These are phyloP conservation scores for Phoma sp. DNA, from an alignment of 2,329 filamentous ascomycete species.

Conservation along the genomic window DNA sequence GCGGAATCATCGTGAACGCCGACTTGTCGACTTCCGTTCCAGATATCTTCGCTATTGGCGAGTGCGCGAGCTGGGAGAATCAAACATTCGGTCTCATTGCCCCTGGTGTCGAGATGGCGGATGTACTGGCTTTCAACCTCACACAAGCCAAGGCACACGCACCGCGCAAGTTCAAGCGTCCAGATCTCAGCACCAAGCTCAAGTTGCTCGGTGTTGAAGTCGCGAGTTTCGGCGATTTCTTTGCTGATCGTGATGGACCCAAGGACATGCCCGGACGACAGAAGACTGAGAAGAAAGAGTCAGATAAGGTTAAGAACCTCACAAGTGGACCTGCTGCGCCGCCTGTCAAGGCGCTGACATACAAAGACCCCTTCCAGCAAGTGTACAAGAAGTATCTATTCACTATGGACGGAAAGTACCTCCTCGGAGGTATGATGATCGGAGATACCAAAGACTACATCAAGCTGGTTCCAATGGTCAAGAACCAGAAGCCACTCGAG, in stretches of 20 bases:
- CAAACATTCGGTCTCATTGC: constrained; percentile 89
- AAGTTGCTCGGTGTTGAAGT: constrained; percentile 91
- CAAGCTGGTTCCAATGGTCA: constrained; percentile 86
- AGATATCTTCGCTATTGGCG: constrained; percentile 85
- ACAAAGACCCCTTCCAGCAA: constrained; percentile 85
- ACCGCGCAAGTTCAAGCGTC: constrained; percentile 74
- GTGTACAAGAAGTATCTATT: constrained; percentile 96
- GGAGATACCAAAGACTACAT: constrained; percentile 90
- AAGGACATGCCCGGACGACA: constrained; percentile 70
- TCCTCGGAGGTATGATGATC: constrained; percentile 97
- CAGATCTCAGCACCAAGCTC: constrained; percentile 88
- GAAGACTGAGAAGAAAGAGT: constrained; percentile 54
- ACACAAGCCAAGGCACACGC: constrained; percentile 78
- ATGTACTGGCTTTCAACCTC: constrained; percentile 88
- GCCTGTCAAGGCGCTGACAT: constrained; percentile 81
- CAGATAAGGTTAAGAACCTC: constrained; percentile 56
- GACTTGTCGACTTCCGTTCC: constrained; percentile 71
- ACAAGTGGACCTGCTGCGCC: constrained; percentile 63
- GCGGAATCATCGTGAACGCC: constrained; percentile 74
- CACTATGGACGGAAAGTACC: constrained; percentile 84
- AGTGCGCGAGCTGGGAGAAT: constrained; percentile 87
- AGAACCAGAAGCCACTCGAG: constrained; percentile 79
- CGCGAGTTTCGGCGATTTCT: constrained; percentile 92
- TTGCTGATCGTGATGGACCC: constrained; percentile 84
- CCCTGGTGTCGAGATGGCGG: constrained; percentile 90